These are phyloP conservation scores for Xylaria sp. DNA, from an alignment of 2,329 filamentous ascomycete species.

Conservation along the genomic window DNA sequence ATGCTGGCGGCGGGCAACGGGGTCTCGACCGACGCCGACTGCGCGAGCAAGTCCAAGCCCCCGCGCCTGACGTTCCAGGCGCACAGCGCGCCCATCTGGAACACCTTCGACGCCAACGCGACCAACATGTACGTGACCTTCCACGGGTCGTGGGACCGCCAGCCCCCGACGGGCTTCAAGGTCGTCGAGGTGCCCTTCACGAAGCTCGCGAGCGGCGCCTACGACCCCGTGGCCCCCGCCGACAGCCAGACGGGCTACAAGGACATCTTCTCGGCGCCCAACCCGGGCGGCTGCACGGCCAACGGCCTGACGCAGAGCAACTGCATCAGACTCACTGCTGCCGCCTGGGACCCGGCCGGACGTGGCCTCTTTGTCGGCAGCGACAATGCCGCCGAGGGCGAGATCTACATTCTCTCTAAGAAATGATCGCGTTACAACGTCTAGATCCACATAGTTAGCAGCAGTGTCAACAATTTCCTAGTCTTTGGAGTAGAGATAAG, in stretches of 20 bases:
- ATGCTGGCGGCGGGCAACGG: conserved; percentile 38
- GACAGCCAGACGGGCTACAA: conserved; percentile 48
- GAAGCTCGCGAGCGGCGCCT: conserved; percentile 40
- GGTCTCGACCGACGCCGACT: conserved; percentile 37
- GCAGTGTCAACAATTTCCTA: no score
- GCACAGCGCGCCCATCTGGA: conserved; percentile 70
- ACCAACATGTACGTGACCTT: conserved; percentile 68
- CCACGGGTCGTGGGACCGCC: conserved; percentile 67
- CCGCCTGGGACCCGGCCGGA: conserved; percentile 51
- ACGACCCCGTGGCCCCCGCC: conserved; percentile 49
- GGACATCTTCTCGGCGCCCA: conserved; percentile 51
- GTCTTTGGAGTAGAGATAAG: neutral
- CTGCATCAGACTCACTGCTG: conserved; percentile 51
- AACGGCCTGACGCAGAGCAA: conserved; percentile 52
- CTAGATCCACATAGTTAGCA: neutral
- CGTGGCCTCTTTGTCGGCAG: conserved; percentile 52
- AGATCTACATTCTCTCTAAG: conserved; percentile 48
- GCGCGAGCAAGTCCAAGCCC: conserved; percentile 36
- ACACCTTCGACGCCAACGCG: conserved; percentile 65
- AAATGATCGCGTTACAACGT: conserved; percentile 27
- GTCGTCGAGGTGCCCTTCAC: conserved; percentile 53
- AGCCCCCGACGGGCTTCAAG: conserved; percentile 53
- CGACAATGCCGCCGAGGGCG: conserved; percentile 52
- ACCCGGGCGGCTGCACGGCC: conserved; percentile 49
- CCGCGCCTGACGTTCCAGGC: conserved; percentile 66